phyloP scores from a whole-genome alignment of 306 rosid genomes.

The Prinsepia uniflora region DNA sequence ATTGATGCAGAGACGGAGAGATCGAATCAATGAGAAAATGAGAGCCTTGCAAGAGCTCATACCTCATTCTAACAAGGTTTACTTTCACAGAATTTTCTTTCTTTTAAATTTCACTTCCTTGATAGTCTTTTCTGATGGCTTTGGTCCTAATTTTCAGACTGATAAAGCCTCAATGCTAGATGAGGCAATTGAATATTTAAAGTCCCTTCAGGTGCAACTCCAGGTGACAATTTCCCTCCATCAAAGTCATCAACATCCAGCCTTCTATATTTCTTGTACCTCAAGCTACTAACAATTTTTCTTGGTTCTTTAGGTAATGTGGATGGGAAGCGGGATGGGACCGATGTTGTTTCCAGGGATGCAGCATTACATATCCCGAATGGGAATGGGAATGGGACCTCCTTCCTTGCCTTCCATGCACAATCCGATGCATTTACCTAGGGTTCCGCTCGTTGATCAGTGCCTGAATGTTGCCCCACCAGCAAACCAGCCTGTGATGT shows the following conservation, averaged over 20 bases:
- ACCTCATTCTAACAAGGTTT: slow-evolving; percentile 86
- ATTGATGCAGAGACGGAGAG: slow-evolving; percentile 69
- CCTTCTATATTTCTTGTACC: slow-evolving; percentile 13
- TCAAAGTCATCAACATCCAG: neutral
- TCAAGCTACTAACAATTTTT: slow-evolving; percentile 9
- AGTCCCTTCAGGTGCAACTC: slow-evolving; percentile 83
- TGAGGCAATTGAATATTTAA: slow-evolving; percentile 84
- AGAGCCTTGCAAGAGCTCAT: slow-evolving; percentile 80
- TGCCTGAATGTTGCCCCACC: slow-evolving; percentile 43
- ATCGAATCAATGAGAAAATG: slow-evolving; percentile 91
- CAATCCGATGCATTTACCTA: slow-evolving; percentile 47
- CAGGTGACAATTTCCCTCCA: slow-evolving; percentile 45
- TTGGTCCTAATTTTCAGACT: slow-evolving; percentile 47
- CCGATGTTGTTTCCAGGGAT: slow-evolving; percentile 78
- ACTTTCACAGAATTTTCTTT: slow-evolving; percentile 5
- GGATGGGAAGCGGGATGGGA: slow-evolving; percentile 83
- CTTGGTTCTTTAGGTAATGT: slow-evolving; percentile 54
- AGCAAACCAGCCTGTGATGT: slow-evolving; percentile 45
- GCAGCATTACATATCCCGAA: slow-evolving; percentile 58
- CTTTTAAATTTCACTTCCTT: slow-evolving; percentile 13
- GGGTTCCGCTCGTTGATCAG: slow-evolving; percentile 44
- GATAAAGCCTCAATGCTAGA: slow-evolving; percentile 90
- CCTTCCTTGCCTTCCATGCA: slow-evolving; percentile 54
- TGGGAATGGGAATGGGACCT: slow-evolving; percentile 54
- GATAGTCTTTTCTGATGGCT: slow-evolving; percentile 14